Conservation (phyloP, 192 early-diverging fungal species). For the Linderina pennispora region DNA sequence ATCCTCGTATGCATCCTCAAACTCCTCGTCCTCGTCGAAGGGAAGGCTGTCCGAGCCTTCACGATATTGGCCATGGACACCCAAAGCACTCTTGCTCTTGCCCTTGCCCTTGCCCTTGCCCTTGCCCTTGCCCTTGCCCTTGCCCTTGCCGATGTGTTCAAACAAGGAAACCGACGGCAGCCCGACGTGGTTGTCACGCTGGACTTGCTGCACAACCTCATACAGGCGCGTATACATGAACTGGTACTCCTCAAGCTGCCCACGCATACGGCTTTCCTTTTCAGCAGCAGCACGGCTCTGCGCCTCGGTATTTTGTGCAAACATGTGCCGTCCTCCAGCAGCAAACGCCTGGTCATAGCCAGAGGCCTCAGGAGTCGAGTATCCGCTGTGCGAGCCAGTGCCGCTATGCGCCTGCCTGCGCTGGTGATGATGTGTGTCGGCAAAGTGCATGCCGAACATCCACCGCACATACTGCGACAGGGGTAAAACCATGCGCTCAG, state of each 20-base stretch:
- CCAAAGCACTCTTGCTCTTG: too few relatives aligned
- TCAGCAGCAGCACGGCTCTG: conserved; percentile 6
- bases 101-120: not conserved
- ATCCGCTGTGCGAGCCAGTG: conserved; percentile 1
- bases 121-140: conserved; percentile 1
- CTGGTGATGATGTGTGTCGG: conserved; percentile 13
- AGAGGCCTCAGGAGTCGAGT: conserved; percentile 11
- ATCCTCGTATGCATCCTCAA: conserved; percentile 10
- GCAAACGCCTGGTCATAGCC: not conserved
- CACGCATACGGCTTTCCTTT: conserved; percentile 20
- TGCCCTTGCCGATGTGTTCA: conserved; percentile 22
- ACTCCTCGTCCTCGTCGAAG: conserved; percentile 3
- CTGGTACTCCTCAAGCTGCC: conserved; percentile 43
- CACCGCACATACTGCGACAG: conserved; percentile 37
- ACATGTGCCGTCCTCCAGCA: too few relatives aligned
- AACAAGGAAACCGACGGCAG: conserved; percentile 24
- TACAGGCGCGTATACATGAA: conserved; percentile 62
- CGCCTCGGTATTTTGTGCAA: too few relatives aligned
- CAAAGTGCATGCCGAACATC: conserved; percentile 10
- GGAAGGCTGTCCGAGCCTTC: not conserved
- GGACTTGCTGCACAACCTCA: conserved; percentile 60
- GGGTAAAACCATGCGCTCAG: conserved; percentile 32
- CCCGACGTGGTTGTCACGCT: conserved; percentile 48
- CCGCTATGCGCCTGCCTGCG: not conserved
- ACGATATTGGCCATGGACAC: too few relatives aligned